Conservation (phyloP, 2,329 filamentous ascomycete genomes). For the Exophiala dermatitidis region DNA sequence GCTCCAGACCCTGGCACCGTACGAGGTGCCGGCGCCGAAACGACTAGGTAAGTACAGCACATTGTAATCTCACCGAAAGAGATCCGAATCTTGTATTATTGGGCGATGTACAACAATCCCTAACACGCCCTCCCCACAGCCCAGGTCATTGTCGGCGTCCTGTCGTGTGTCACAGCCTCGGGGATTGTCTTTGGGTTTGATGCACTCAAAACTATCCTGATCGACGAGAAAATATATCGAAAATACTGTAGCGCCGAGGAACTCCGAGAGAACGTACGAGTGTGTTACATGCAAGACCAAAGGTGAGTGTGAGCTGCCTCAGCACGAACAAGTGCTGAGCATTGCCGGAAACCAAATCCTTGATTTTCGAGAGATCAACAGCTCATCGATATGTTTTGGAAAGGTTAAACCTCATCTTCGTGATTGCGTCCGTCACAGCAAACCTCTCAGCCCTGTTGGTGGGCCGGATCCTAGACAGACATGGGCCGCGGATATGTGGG, state of each 20-base stretch:
- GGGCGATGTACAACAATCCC: background rate
- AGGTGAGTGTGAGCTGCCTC: constrained; percentile 30
- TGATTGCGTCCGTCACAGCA: constrained; percentile 75
- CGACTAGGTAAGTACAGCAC: constrained; percentile 29
- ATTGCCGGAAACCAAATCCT: no score
- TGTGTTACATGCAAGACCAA: constrained; percentile 52
- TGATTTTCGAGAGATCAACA: no score
- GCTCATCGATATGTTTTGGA: background rate
- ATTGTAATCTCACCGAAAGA: background rate
- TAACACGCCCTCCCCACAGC: constrained; percentile 27
- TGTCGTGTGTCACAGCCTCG: constrained; percentile 70
- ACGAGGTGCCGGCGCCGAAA: constrained; percentile 41
- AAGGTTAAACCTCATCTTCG: constrained; percentile 82
- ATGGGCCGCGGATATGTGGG: constrained; percentile 70
- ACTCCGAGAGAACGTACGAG: constrained; percentile 40
- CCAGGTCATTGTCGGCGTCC: constrained; percentile 58
- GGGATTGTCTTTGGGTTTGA: constrained; percentile 80
- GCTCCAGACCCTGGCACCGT: constrained; percentile 42
- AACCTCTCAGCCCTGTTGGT: constrained; percentile 81
- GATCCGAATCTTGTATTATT: background rate
- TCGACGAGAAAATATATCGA: constrained; percentile 65
- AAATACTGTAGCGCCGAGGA: constrained; percentile 53
- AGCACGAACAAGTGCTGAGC: background rate
- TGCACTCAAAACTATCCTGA: constrained; percentile 71
- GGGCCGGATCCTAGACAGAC: constrained; percentile 74